Evolutionary conservation across 345 rosid species (phyloP).

Genomic region (Mallotus nudiflorus): DNA sequence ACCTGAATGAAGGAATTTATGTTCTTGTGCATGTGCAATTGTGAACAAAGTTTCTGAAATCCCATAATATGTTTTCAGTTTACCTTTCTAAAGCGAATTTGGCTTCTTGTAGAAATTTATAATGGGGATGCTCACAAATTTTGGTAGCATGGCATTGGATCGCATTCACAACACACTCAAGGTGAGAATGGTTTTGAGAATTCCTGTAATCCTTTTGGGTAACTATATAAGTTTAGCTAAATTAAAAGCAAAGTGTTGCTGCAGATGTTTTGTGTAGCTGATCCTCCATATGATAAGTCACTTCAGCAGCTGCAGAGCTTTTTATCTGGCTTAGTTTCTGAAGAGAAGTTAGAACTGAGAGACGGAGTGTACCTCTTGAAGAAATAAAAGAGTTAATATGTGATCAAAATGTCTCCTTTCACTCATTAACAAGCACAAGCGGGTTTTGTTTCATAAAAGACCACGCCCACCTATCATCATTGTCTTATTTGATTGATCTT

Average conservation of each 20-base stretch:
- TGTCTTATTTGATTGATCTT: background rate
- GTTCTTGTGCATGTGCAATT: background rate
- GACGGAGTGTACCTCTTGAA: slow-evolving; percentile 78
- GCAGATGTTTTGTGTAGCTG: slow-evolving; percentile 95
- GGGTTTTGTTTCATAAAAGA: background rate
- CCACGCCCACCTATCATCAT: too few species aligned
- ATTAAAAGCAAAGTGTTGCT: slow-evolving; percentile 7
- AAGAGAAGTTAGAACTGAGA: slow-evolving; percentile 83
- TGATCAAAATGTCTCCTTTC: background rate
- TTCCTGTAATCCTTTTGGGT: background rate
- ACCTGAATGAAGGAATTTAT: background rate
- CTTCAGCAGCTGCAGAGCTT: slow-evolving; percentile 93
- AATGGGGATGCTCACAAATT: slow-evolving; percentile 93
- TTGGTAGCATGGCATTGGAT: slow-evolving; percentile 87
- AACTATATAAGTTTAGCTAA: background rate
- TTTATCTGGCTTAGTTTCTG: slow-evolving; percentile 74
- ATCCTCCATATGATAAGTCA: slow-evolving; percentile 88
- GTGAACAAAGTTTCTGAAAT: too few species aligned
- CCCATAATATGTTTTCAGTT: background rate
- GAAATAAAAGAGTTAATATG: slow-evolving; percentile 47
- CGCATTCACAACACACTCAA: slow-evolving; percentile 90
- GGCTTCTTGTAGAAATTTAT: slow-evolving; percentile 71
- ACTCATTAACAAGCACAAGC: background rate
- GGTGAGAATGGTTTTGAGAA: slow-evolving; percentile 40
- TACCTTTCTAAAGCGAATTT: slow-evolving; percentile 21